A percentile compares a stretch with the other conserved stretches of the same genome.
Conservation (phyloP, 148 eudicot species). For the Diospyros kaki region DNA sequence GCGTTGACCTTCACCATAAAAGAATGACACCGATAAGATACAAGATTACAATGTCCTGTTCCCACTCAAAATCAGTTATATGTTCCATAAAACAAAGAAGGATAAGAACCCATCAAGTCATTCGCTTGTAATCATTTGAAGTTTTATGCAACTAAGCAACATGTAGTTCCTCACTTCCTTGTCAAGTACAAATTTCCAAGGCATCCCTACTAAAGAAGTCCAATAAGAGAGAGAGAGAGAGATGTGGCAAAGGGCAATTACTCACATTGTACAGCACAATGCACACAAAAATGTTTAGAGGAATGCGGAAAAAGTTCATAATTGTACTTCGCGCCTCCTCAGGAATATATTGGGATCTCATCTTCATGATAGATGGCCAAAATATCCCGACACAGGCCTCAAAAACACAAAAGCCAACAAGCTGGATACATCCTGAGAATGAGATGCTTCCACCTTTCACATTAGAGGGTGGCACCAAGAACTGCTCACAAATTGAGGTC, state of each 20-base stretch:
- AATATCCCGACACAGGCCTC: constrained; percentile 94
- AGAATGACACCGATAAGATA: too few species aligned
- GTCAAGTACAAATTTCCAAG: too few species aligned
- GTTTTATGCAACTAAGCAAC: too few species aligned
- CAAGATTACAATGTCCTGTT: too few species aligned
- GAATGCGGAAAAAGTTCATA: constrained; percentile 99
- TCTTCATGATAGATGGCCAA: constrained; percentile 99
- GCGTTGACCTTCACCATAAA: constrained; percentile 53
- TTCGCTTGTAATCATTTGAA: too few species aligned
- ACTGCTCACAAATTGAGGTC: constrained; percentile 40
- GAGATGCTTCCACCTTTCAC: constrained; percentile 72
- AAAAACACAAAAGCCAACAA: constrained; percentile 90
- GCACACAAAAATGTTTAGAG: constrained; percentile 91
- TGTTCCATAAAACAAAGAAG: too few species aligned
- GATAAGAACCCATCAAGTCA: too few species aligned
- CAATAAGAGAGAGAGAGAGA: too few species aligned
- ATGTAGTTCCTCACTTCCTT: too few species aligned
- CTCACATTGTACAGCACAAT: constrained; percentile 89
- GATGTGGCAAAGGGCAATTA: neutral
- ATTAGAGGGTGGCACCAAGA: constrained; percentile 57
- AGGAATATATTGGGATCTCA: constrained; percentile 98
- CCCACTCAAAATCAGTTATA: too few species aligned
- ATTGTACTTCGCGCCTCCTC: constrained; percentile 99
- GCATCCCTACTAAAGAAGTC: too few species aligned
- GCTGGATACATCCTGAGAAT: constrained; percentile 74